phyloP scores from a whole-genome alignment of 129 eudicot species.

The Flaveria brownii region DNA sequence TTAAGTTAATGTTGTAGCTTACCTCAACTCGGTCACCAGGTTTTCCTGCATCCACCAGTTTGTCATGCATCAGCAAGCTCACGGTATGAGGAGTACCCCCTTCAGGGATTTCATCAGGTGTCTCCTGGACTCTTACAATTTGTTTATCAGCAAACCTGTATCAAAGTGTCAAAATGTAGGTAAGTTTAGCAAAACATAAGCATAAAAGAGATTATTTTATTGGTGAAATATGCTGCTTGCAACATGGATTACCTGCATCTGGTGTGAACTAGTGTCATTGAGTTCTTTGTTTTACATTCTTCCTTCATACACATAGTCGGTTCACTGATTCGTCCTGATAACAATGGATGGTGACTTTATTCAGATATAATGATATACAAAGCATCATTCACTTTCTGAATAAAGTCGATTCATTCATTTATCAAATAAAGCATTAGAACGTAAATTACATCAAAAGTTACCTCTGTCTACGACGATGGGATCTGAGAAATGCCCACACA shows the following conservation, averaged over 20 bases:
- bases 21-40: constrained; percentile 99
- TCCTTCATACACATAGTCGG: constrained; percentile 75
- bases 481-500: constrained; percentile 86
- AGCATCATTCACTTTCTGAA: no score
- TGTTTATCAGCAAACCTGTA: constrained; percentile 96
- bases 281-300: constrained; percentile 84
- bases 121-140: constrained; percentile 90
- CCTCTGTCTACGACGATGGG: constrained; percentile 90
- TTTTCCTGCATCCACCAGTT: constrained; percentile 88
- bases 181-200: no score
- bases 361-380: no score
- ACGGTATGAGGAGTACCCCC: constrained; percentile 99
- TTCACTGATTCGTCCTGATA: constrained; percentile 75
- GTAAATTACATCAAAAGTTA: neutral
- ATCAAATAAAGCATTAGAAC: neutral
- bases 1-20: constrained; percentile 3
- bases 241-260: constrained; percentile 72
- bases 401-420: no score
- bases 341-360: neutral
- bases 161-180: no score
- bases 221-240: neutral
- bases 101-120: constrained; percentile 97
- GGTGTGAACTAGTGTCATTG: constrained; percentile 91
- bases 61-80: constrained; percentile 97
- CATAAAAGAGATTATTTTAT: no score